These are phyloP conservation scores for Stentor coeruleus DNA, from an alignment of 73 alveolate genomes.

Conservation along the genomic window DNA sequence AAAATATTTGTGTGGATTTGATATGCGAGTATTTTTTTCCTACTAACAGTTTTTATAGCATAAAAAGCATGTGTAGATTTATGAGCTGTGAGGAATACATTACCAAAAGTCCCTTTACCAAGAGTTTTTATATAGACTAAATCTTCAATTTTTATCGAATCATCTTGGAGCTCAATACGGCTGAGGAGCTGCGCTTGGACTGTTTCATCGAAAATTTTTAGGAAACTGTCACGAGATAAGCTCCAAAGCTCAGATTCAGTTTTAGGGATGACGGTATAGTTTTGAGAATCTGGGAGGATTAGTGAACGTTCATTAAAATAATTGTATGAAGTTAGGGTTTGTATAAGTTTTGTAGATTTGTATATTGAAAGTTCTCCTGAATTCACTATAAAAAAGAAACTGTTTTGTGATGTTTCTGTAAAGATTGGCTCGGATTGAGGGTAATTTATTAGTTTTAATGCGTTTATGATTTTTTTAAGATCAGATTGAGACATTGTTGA, in stretches of 20 bases:
- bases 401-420: not conserved
- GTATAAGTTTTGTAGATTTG: not conserved
- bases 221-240: conserved; percentile 43
- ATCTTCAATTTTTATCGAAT: conserved; percentile 32
- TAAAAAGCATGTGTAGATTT: conserved; percentile 36
- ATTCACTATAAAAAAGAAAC: not conserved
- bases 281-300: not conserved
- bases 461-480: not conserved
- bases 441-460: not conserved
- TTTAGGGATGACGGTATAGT: conserved; percentile 20
- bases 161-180: conserved; percentile 33
- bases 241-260: conserved; percentile 38
- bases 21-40: conserved; percentile 29
- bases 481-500: not conserved
- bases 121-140: conserved; percentile 28
- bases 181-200: conserved; percentile 29
- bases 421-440: not conserved
- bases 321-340: conserved; percentile 1
- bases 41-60: conserved; percentile 47
- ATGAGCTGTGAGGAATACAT: conserved; percentile 40
- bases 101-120: conserved; percentile 57
- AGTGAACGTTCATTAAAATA: conserved; percentile 27
- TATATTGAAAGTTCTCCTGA: not conserved
- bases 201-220: conserved; percentile 48
- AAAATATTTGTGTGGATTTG: conserved; percentile 30